Conservation (phyloP, 768 basidiomycete species). For the Cystofilobasidium bisporidii region DNA sequence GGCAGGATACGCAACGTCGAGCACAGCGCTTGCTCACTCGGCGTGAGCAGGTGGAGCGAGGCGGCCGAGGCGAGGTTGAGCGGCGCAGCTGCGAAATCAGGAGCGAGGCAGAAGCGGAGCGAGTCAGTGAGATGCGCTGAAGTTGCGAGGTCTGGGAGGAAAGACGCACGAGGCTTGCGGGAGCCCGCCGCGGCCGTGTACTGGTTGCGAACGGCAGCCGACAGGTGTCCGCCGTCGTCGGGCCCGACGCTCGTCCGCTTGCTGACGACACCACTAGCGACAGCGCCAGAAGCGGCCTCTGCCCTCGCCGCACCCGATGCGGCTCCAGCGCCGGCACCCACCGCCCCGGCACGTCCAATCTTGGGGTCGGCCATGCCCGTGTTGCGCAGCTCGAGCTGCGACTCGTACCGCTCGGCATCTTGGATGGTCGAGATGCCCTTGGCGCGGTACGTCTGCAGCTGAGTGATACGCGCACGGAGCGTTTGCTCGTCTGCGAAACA, state of each 20-base stretch:
- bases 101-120: not conserved
- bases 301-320: not conserved
- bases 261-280: not conserved
- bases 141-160: not conserved
- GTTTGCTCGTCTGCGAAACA: constrained; percentile 63
- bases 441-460: constrained; percentile 80
- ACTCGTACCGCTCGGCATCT: constrained; percentile 90
- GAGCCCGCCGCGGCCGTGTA: constrained; percentile 5
- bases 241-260: constrained; percentile 3
- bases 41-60: constrained; percentile 77
- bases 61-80: constrained; percentile 86
- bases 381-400: constrained; percentile 42
- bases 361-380: constrained; percentile 8
- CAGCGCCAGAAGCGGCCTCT: not conserved
- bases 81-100: constrained; percentile 42
- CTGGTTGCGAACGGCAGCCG: not conserved
- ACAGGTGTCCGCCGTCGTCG: not conserved
- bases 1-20: constrained; percentile 82
- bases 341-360: not conserved
- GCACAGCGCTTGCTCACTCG: constrained; percentile 78
- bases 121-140: too few species aligned
- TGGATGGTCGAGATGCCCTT: constrained; percentile 70
- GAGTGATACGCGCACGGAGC: constrained; percentile 76
- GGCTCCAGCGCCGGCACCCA: not conserved
- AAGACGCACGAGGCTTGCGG: constrained; percentile 25